phyloP scores from a whole-genome alignment of 2,329 filamentous ascomycete species.

The Paecilomyces niveus region DNA sequence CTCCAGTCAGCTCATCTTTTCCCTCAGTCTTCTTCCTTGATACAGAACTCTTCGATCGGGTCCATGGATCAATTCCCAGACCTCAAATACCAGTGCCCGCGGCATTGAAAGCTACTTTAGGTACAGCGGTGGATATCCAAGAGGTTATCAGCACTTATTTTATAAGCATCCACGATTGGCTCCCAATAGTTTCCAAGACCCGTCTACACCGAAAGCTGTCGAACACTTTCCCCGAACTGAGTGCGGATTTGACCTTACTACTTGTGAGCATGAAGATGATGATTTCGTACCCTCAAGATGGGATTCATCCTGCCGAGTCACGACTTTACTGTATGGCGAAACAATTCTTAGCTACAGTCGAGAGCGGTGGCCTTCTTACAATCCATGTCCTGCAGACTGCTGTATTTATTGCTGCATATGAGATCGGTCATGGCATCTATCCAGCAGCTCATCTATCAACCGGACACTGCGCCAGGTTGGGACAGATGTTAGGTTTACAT shows the following conservation, averaged over 20 bases:
- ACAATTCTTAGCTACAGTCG: constrained; percentile 17
- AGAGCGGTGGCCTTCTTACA: constrained; percentile 18
- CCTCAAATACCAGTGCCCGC: neutral
- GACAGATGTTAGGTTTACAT: constrained; percentile 14
- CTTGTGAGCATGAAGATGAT: constrained; percentile 23
- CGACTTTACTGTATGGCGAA: constrained; percentile 19
- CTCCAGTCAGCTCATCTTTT: neutral
- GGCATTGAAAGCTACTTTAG: neutral
- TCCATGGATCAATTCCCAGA: neutral
- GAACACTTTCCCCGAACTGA: neutral
- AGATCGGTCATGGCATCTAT: constrained; percentile 29
- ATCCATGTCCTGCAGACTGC: constrained; percentile 20
- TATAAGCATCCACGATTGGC: neutral
- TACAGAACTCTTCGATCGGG: neutral
- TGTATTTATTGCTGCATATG: constrained; percentile 25
- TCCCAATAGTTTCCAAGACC: neutral
- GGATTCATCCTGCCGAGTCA: constrained; percentile 5
- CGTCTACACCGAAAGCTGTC: neutral
- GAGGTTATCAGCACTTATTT: neutral
- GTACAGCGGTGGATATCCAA: neutral
- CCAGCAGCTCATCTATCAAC: constrained; percentile 26
- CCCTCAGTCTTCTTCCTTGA: neutral
- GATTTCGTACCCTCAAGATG: constrained; percentile 5
- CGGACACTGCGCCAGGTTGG: constrained; percentile 13
- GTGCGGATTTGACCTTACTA: constrained; percentile 18